These are phyloP conservation scores for Geotrichum phurueaensis DNA, from an alignment of 1,139 yeast genomes.

Conservation along the genomic window DNA sequence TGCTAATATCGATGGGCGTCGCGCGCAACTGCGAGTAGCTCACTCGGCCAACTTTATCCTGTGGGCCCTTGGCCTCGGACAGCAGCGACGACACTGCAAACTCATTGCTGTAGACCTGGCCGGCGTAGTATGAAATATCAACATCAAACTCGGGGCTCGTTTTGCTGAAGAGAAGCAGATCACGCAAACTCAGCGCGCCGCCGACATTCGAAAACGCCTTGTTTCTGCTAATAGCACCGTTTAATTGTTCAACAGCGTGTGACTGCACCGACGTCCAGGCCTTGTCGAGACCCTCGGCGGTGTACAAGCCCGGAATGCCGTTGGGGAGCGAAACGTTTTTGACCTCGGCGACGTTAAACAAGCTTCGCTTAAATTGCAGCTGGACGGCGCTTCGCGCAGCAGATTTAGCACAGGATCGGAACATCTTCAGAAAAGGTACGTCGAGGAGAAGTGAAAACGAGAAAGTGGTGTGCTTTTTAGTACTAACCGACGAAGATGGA, in stretches of 20 bases:
- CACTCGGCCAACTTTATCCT: slow-evolving; percentile 19
- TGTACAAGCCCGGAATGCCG: slow-evolving; percentile 71
- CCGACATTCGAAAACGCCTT: slow-evolving; percentile 20
- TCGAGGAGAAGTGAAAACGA: neutral
- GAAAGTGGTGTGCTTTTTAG: neutral
- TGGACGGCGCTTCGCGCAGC: neutral
- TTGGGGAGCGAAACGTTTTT: slow-evolving; percentile 29
- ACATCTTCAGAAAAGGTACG: neutral
- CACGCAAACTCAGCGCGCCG: slow-evolving; percentile 2
- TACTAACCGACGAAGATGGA: neutral
- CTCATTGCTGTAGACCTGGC: slow-evolving; percentile 89
- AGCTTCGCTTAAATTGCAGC: neutral
- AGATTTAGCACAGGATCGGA: neutral
- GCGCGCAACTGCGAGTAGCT: slow-evolving; percentile 6
- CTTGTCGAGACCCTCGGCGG: slow-evolving; percentile 59
- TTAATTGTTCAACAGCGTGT: slow-evolving; percentile 59
- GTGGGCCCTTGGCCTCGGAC: slow-evolving; percentile 36
- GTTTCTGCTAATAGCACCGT: slow-evolving; percentile 34
- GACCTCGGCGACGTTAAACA: slow-evolving; percentile 32
- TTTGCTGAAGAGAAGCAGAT: slow-evolving; percentile 7
- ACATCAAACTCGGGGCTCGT: slow-evolving; percentile 7
- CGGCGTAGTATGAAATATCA: slow-evolving; percentile 62
- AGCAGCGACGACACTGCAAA: slow-evolving; percentile 53
- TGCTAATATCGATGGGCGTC: slow-evolving; percentile 6
- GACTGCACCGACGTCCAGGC: slow-evolving; percentile 84